Evolutionary conservation across 2,329 filamentous ascomycete species (phyloP).

Genomic region (Xylariaceae sp.): DNA sequence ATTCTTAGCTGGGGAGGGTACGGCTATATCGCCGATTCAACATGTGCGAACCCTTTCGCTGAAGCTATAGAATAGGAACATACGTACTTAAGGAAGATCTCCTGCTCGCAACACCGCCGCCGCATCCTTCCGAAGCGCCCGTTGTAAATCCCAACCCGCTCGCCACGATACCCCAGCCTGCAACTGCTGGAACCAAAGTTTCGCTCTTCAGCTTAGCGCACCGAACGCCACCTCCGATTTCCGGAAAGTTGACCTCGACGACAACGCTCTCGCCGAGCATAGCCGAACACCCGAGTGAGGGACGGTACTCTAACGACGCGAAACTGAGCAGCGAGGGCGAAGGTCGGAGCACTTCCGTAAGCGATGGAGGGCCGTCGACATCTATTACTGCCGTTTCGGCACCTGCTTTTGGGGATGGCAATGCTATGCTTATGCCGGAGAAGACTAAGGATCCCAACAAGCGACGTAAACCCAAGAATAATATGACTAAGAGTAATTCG

Average conservation of each 20-base stretch:
- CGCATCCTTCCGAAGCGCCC: slow-evolving; percentile 91
- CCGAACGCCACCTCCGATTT: slow-evolving; percentile 55
- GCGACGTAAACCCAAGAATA: slow-evolving; percentile 93
- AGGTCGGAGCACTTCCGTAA: slow-evolving; percentile 55
- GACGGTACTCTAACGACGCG: slow-evolving; percentile 62
- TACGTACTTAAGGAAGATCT: slow-evolving; percentile 91
- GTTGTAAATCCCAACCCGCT: slow-evolving; percentile 88
- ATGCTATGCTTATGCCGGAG: slow-evolving; percentile 67
- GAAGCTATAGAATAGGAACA: slow-evolving; percentile 61
- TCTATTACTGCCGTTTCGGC: slow-evolving; percentile 48
- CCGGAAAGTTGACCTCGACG: slow-evolving; percentile 58
- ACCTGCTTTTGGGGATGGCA: slow-evolving; percentile 84
- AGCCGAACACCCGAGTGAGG: slow-evolving; percentile 64
- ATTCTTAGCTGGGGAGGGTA: slow-evolving; percentile 91
- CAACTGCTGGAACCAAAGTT: slow-evolving; percentile 80
- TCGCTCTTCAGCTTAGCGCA: slow-evolving; percentile 74
- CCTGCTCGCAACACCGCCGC: slow-evolving; percentile 88
- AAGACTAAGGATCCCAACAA: slow-evolving; percentile 75
- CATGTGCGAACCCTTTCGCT: slow-evolving; percentile 10
- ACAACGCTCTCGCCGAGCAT: slow-evolving; percentile 55
- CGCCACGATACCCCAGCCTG: slow-evolving; percentile 81
- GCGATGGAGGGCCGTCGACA: slow-evolving; percentile 47
- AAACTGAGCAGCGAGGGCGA: slow-evolving; percentile 60
- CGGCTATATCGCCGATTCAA: not conserved
- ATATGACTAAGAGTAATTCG: slow-evolving; percentile 97